These are phyloP conservation scores for Hygrocybe punicea DNA, from an alignment of 768 basidiomycete genomes.

Conservation along the genomic window DNA sequence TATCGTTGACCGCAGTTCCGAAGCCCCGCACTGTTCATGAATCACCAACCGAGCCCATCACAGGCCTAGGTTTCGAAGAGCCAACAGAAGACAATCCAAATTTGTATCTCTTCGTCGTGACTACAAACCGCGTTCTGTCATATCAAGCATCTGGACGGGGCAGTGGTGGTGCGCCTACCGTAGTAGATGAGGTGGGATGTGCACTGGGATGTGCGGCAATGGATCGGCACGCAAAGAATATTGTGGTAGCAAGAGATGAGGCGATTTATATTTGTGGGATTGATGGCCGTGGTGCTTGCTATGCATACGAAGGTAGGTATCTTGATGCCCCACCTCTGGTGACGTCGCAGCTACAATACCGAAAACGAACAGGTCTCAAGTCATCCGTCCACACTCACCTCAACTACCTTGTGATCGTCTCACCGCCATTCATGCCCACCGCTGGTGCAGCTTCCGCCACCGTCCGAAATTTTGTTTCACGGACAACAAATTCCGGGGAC, in stretches of 20 bases:
- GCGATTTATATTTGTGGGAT: constrained; percentile 83
- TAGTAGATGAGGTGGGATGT: constrained; percentile 84
- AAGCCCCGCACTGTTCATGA: constrained; percentile 85
- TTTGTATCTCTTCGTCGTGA: constrained; percentile 79
- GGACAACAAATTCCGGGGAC: constrained; percentile 41
- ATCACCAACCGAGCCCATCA: constrained; percentile 82
- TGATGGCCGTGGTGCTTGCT: constrained; percentile 79
- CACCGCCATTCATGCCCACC: constrained; percentile 73
- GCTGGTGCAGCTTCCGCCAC: constrained; percentile 67
- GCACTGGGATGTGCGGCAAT: constrained; percentile 81
- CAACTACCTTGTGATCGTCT: constrained; percentile 88
- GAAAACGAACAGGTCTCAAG: constrained; percentile 55
- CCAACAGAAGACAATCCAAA: constrained; percentile 44
- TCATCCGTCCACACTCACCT: constrained; percentile 68
- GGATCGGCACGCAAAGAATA: constrained; percentile 67
- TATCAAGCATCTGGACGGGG: constrained; percentile 73
- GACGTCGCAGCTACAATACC: not conserved
- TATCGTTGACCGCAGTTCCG: constrained; percentile 70
- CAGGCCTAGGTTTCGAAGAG: constrained; percentile 85
- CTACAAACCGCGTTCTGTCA: constrained; percentile 74
- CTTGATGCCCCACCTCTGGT: not conserved
- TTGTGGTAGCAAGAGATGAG: constrained; percentile 87
- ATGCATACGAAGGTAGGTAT: constrained; percentile 82
- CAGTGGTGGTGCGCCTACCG: constrained; percentile 59
- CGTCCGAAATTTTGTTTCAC: constrained; percentile 67